A percentile compares a stretch with the other conserved stretches of the same genome.
Evolutionary conservation across 2,329 filamentous ascomycete genomes (phyloP).

Genomic region (Diplodia scrobiculata): DNA sequence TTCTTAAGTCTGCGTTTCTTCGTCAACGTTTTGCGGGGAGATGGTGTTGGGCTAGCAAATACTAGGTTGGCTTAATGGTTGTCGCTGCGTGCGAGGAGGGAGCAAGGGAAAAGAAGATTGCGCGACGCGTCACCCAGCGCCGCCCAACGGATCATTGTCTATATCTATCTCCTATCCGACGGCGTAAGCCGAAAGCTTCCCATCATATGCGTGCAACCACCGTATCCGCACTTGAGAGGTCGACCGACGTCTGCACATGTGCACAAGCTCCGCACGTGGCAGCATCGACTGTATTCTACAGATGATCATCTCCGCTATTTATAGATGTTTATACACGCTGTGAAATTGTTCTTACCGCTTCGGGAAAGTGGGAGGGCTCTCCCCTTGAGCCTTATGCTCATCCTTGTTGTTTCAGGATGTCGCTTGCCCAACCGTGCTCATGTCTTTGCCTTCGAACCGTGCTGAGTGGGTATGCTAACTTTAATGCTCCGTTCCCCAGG

Average conservation of each 20-base stretch:
- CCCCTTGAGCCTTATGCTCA: not conserved
- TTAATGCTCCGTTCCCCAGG: not conserved
- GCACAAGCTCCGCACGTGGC: conserved; percentile 1
- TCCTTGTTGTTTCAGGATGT: conserved; percentile 6
- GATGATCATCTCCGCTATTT: not conserved
- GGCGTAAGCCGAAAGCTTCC: not conserved
- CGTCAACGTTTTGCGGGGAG: not conserved
- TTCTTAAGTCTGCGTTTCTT: not conserved
- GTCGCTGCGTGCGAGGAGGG: not conserved
- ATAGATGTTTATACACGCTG: not conserved
- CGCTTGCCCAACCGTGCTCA: conserved; percentile 4
- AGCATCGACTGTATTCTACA: not conserved
- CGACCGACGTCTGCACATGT: not conserved
- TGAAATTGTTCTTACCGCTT: conserved; percentile 2
- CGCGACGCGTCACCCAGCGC: not conserved
- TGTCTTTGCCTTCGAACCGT: not conserved
- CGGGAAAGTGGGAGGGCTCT: conserved; percentile 1
- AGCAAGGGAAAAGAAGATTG: not conserved
- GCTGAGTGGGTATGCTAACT: conserved; percentile 6
- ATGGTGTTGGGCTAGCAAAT: not conserved
- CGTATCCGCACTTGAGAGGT: not conserved
- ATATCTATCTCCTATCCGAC: not conserved
- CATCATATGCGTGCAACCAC: not conserved
- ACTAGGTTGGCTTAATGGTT: not conserved
- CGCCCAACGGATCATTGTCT: not conserved